Evolutionary conservation across 345 rosid species (phyloP), one percentile per base, ranked within the genome.

Genomic region (Lepidium didymum): DNA sequence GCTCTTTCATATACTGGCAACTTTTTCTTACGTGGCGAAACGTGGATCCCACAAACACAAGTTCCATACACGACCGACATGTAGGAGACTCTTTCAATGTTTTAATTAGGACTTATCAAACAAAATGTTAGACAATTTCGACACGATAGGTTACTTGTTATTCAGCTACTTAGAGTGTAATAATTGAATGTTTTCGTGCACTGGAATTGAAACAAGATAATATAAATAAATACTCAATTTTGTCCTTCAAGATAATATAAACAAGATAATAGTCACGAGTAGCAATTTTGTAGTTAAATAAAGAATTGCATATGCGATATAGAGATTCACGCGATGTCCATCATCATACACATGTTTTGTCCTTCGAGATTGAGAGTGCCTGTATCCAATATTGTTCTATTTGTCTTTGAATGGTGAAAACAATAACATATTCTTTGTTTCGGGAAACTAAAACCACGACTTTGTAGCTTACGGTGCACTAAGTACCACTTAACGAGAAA

Each of bases 41-140:
- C 42, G 9, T 89, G 94, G 89, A 78, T 92, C 21, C 70, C 76
- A 1, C 55, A 35, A 5, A 64, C 78, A 0, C 89, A 85, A 5
- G 85, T 87, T 23, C 89, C 89, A 0, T 91, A 84, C 63, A 11
- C 38, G 25, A 13, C 81, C 1, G 75, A 81, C 52, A 41, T 91
- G 80, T 75, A 74, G 69, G 68, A 67, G 72, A 29, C 33, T 29
- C 7, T 5, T 29, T 7, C 5, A 29, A 29, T 29, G 33, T 29
- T 29, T 29, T 29, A 29, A 29, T 29, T 29, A 29, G 33, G 33
- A 29, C 33, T 29, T n/a, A 27, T 27, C 6, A 27, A 27, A 5
- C 31, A 4, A 27, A 27, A 27, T 27, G 31, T 27, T 4, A 27
- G 31, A 27, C 31, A 27, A 27, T 27, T 27, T 27, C 31, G 31